These are phyloP conservation scores for Cryptosporidium baileyi DNA, from an alignment of 169 alveolate genomes.

Conservation along the genomic window DNA sequence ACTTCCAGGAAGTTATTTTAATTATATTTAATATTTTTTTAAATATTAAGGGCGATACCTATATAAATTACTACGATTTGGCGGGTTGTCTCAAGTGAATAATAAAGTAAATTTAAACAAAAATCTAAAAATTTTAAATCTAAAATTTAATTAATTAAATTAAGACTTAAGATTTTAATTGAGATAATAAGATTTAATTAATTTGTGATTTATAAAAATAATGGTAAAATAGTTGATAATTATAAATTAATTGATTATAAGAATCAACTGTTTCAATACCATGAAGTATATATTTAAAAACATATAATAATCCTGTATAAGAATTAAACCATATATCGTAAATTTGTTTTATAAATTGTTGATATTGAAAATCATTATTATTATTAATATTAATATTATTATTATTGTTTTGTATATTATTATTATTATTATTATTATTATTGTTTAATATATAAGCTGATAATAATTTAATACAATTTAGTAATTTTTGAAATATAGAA, in stretches of 20 bases:
- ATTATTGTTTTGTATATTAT: background rate
- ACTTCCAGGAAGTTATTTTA: background rate
- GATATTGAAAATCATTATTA: too few species aligned
- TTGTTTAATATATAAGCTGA: background rate
- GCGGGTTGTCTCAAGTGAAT: conserved; percentile 71
- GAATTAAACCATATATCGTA: background rate
- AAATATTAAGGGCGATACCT: background rate
- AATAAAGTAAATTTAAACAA: background rate
- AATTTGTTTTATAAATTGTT: too few species aligned
- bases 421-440: background rate
- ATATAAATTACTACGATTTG: background rate
- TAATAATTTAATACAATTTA: background rate
- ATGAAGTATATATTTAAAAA: background rate
- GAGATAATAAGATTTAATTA: background rate
- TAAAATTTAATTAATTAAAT: background rate
- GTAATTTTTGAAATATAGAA: background rate
- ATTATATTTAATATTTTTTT: background rate
- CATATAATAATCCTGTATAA: conserved; percentile 5
- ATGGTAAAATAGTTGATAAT: too few species aligned
- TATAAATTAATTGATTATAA: too few species aligned
- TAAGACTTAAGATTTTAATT: too few species aligned
- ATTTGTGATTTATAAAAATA: too few species aligned
- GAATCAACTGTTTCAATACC: too few species aligned
- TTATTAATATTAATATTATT: background rate
- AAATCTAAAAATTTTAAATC: background rate